Evolutionary conservation across 1,139 yeast species (phyloP).

Genomic region (Magnusiomyces fungicola): DNA sequence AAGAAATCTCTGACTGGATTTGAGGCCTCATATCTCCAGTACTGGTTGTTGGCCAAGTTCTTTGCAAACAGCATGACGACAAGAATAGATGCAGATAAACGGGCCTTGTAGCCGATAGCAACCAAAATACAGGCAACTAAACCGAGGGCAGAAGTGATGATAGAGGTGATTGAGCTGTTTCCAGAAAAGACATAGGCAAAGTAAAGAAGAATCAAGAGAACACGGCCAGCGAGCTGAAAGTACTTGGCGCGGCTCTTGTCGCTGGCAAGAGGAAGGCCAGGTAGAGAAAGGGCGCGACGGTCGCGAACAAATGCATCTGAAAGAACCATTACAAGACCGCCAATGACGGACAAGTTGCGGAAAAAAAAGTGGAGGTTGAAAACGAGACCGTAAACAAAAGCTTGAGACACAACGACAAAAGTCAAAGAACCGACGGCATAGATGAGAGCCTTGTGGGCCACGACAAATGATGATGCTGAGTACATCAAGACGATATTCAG

Average conservation of each 20-base stretch:
- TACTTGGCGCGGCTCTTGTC: slow-evolving; percentile 81
- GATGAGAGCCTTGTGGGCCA: slow-evolving; percentile 62
- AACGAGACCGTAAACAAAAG: slow-evolving; percentile 80
- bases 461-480: slow-evolving; percentile 62
- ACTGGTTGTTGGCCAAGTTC: slow-evolving; percentile 76
- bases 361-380: slow-evolving; percentile 75
- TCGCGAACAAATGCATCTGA: slow-evolving; percentile 84
- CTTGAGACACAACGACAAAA: slow-evolving; percentile 74
- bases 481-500: slow-evolving; percentile 65
- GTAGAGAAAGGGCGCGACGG: slow-evolving; percentile 63
- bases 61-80: slow-evolving; percentile 68
- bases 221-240: slow-evolving; percentile 81
- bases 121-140: slow-evolving; percentile 68
- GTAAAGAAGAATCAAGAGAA: slow-evolving; percentile 76
- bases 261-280: slow-evolving; percentile 85
- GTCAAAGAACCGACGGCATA: slow-evolving; percentile 67
- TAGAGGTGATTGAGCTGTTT: slow-evolving; percentile 61
- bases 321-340: slow-evolving; percentile 84
- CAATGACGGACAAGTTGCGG: slow-evolving; percentile 84
- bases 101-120: slow-evolving; percentile 89
- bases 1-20: slow-evolving; percentile 83
- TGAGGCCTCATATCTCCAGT: slow-evolving; percentile 69
- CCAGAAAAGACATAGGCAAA: slow-evolving; percentile 79
- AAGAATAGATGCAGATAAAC: slow-evolving; percentile 74
- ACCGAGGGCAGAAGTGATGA: slow-evolving; percentile 64